Conservation (phyloP, 2,329 filamentous ascomycete species). For the Neoarthrinium moseri region DNA sequence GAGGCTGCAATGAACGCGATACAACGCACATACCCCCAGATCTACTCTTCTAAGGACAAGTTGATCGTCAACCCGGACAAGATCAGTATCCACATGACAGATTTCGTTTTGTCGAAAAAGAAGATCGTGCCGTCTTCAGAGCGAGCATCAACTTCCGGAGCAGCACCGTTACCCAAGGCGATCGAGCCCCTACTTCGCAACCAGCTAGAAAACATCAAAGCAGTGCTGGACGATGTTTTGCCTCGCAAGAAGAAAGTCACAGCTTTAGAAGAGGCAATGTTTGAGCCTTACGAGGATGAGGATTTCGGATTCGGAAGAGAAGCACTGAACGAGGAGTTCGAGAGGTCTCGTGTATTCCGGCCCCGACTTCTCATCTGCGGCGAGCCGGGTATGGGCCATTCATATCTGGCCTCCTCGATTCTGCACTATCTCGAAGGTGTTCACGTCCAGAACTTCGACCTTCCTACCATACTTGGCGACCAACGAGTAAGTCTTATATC, state of each 20-base stretch:
- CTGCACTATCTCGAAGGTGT: slow-evolving; percentile 90
- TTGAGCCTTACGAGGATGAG: slow-evolving; percentile 77
- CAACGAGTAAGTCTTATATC: slow-evolving; percentile 57
- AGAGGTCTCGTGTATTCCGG: slow-evolving; percentile 82
- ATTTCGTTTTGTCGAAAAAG: slow-evolving; percentile 96
- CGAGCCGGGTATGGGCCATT: slow-evolving; percentile 87
- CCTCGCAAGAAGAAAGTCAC: slow-evolving; percentile 85
- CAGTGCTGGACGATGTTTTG: slow-evolving; percentile 70
- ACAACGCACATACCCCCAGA: slow-evolving; percentile 92
- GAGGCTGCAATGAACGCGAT: slow-evolving; percentile 95
- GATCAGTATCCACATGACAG: slow-evolving; percentile 85
- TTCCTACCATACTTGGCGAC: slow-evolving; percentile 83
- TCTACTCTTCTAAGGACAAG: slow-evolving; percentile 88
- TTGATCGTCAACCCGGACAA: slow-evolving; percentile 81
- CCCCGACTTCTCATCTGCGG: slow-evolving; percentile 84
- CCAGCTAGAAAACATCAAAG: slow-evolving; percentile 69
- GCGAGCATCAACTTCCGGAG: slow-evolving; percentile 80
- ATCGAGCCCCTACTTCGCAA: slow-evolving; percentile 79
- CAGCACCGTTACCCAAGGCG: slow-evolving; percentile 73
- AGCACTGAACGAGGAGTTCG: slow-evolving; percentile 73
- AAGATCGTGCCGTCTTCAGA: slow-evolving; percentile 96
- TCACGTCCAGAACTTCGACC: slow-evolving; percentile 91
- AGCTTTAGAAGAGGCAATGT: slow-evolving; percentile 91
- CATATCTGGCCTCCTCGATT: slow-evolving; percentile 81
- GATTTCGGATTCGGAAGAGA: slow-evolving; percentile 86